These are phyloP conservation scores for Parachaetomium inaequale DNA, from an alignment of 495 filamentous ascomycete genomes.

Conservation along the genomic window DNA sequence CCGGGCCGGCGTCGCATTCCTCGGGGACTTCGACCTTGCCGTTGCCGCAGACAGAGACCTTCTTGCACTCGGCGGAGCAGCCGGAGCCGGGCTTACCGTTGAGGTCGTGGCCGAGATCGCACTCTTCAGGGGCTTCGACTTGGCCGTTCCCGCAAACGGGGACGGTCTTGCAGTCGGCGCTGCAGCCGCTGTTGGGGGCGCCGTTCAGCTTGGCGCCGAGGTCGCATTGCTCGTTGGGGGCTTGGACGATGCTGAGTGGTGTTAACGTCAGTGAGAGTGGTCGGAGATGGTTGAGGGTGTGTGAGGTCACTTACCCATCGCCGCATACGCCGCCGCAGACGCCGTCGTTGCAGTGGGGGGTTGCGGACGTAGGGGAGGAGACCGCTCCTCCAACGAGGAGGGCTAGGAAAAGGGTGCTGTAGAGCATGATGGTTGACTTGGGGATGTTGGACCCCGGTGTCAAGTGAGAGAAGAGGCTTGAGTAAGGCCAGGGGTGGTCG, in stretches of 20 bases:
- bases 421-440: conserved; percentile 5
- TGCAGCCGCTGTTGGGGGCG: conserved; percentile 10
- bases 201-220: conserved; percentile 18
- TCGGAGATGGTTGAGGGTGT: no score
- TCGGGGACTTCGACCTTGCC: conserved; percentile 3
- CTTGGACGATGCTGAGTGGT: conserved; percentile 7
- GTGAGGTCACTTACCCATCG: conserved; percentile 15
- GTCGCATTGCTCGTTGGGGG: conserved; percentile 15
- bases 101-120: conserved; percentile 16
- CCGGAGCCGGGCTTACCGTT: conserved; percentile 20
- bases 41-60: conserved; percentile 5
- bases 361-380: neutral
- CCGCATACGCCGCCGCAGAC: conserved; percentile 18
- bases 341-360: neutral
- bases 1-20: neutral
- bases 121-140: conserved; percentile 12
- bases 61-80: conserved; percentile 12
- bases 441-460: neutral
- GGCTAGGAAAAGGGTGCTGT: conserved; percentile 12
- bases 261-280: conserved; percentile 2
- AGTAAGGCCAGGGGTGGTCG: neutral
- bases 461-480: neutral
- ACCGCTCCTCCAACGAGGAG: conserved; percentile 12
- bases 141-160: conserved; percentile 13
- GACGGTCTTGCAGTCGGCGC: conserved; percentile 10